phyloP scores from a whole-genome alignment of 2,329 filamentous ascomycete genomes.

The Ophiosphaerella narmari region DNA sequence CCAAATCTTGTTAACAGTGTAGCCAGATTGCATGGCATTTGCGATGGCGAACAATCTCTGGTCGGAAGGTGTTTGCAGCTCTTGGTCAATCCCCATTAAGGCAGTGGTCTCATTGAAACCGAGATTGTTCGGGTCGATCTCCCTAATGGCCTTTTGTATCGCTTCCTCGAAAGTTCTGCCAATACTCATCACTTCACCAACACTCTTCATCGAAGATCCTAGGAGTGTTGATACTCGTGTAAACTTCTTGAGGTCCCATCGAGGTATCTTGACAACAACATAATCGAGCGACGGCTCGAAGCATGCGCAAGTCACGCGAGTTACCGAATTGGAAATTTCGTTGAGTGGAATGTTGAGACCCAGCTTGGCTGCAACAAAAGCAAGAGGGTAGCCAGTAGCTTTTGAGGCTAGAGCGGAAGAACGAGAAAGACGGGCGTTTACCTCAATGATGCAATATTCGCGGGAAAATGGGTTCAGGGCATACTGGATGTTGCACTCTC shows the following conservation, averaged over 20 bases:
- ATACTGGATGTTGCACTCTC: conserved; percentile 99
- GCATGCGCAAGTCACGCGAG: conserved; percentile 92
- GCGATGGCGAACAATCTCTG: conserved; percentile 97
- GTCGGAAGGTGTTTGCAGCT: conserved; percentile 95
- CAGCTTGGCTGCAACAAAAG: conserved; percentile 95
- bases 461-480: conserved; percentile 92
- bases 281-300: conserved; percentile 99
- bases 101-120: conserved; percentile 86
- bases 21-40: conserved; percentile 94
- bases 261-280: conserved; percentile 96
- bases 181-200: conserved; percentile 98
- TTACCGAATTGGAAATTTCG: conserved; percentile 95
- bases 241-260: conserved; percentile 99
- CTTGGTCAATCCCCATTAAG: conserved; percentile 93
- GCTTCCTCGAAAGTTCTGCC: conserved; percentile 96
- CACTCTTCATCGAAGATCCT: conserved; percentile 99
- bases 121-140: conserved; percentile 92
- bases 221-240: conserved; percentile 94
- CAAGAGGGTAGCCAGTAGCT: conserved; percentile 93
- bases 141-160: conserved; percentile 95
- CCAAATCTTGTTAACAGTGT: conserved; percentile 96
- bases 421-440: conserved; percentile 93
- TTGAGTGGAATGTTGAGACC: conserved; percentile 94
- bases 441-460: conserved; percentile 99
- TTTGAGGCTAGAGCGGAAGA: conserved; percentile 96